A percentile compares a stretch with the other conserved stretches of the same genome.
Evolutionary conservation across 768 basidiomycete genomes (phyloP).

Genomic region (Rhodotorula graminis): DNA sequence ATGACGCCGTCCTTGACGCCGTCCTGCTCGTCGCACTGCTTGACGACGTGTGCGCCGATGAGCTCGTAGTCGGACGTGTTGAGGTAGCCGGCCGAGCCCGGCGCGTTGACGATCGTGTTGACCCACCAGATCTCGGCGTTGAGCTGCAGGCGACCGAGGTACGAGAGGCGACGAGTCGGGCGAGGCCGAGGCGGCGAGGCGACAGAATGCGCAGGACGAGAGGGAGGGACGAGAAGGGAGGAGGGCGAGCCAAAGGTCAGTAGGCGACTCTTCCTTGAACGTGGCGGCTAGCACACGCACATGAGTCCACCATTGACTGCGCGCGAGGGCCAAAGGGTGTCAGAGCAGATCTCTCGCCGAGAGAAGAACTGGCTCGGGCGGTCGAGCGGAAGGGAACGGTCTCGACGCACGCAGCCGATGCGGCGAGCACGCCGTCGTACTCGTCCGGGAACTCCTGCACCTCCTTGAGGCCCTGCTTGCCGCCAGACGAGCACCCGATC

Average conservation of each 20-base stretch:
- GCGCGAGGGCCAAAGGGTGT: too few relatives aligned
- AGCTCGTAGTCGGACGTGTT: slow-evolving; percentile 9
- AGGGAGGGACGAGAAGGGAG: too few relatives aligned
- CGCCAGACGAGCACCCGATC: slow-evolving; percentile 38
- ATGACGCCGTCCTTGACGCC: slow-evolving; percentile 45
- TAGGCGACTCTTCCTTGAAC: too few relatives aligned
- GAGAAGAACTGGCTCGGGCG: too few relatives aligned
- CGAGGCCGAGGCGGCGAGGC: too few relatives aligned
- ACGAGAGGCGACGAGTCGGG: not conserved
- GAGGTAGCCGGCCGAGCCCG: slow-evolving; percentile 22
- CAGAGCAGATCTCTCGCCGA: too few relatives aligned
- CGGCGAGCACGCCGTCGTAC: slow-evolving; percentile 36
- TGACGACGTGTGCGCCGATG: slow-evolving; percentile 11
- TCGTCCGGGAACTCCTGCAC: slow-evolving; percentile 29
- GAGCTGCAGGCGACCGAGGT: slow-evolving; percentile 3
- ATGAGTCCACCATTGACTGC: too few relatives aligned
- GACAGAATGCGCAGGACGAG: too few relatives aligned
- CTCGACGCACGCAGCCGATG: slow-evolving; percentile 11
- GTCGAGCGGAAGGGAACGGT: not conserved
- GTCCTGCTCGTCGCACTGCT: slow-evolving; percentile 40
- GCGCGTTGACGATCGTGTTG: slow-evolving; percentile 32
- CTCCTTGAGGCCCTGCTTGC: slow-evolving; percentile 37
- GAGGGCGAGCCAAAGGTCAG: too few relatives aligned
- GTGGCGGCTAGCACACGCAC: too few relatives aligned
- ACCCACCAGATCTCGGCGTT: slow-evolving; percentile 24